phyloP scores from a whole-genome alignment of 345 rosid species.

The Gossypium herbaceum region DNA sequence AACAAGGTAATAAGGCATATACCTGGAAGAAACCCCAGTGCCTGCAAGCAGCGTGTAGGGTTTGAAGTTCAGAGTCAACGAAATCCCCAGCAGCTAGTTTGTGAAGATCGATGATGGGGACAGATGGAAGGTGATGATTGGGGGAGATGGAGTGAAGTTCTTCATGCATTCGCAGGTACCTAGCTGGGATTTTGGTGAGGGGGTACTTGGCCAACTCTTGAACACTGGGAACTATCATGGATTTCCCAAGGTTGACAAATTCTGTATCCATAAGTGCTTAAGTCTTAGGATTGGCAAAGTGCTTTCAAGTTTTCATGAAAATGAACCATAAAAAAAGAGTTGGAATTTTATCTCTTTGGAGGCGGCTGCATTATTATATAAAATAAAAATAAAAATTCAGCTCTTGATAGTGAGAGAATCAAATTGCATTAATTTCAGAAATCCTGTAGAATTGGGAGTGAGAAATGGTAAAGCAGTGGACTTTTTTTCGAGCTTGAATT shows the following conservation, averaged over 20 bases:
- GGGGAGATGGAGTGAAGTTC: slow-evolving; percentile 3
- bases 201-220: slow-evolving; percentile 37
- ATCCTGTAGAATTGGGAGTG: no score
- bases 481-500: no score
- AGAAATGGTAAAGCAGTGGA: no score
- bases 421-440: no score
- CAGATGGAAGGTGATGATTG: neutral
- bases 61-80: slow-evolving; percentile 26
- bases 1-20: neutral
- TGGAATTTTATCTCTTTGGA: no score
- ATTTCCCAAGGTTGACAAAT: slow-evolving; percentile 39
- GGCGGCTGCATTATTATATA: no score
- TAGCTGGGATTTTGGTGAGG: slow-evolving; percentile 36
- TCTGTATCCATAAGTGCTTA: slow-evolving; percentile 8
- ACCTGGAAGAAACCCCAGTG: slow-evolving; percentile 50
- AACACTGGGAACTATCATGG: slow-evolving; percentile 46
- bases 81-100: slow-evolving; percentile 20
- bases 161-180: slow-evolving; percentile 24
- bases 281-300: neutral
- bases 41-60: slow-evolving; percentile 36
- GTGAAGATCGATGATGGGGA: slow-evolving; percentile 41
- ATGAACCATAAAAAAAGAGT: no score
- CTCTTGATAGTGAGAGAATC: no score
- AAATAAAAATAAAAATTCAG: no score
- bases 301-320: neutral